phyloP scores from a whole-genome alignment of 352 stramenopile species.

The Pythium plurisporium region DNA sequence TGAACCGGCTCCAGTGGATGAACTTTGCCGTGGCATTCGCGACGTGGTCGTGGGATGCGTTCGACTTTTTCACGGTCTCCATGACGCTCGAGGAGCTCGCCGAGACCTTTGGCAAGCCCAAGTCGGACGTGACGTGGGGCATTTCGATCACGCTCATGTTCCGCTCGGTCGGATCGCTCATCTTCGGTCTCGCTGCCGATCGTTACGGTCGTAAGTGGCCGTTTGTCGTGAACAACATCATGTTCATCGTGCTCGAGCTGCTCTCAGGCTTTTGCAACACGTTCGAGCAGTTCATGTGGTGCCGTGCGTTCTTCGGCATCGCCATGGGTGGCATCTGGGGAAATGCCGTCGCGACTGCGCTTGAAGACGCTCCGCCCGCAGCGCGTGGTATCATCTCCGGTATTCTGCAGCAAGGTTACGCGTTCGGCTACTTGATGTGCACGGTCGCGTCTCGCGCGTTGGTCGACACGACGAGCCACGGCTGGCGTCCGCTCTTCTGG shows the following conservation, averaged over 20 bases:
- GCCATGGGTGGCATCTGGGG: slow-evolving; percentile 40
- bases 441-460: slow-evolving; percentile 31
- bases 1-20: slow-evolving; percentile 5
- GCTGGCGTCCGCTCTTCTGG: slow-evolving; percentile 30
- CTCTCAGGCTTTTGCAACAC: slow-evolving; percentile 1
- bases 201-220: slow-evolving; percentile 25
- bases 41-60: slow-evolving; percentile 43
- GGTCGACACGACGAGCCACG: slow-evolving; percentile 33
- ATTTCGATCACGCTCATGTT: slow-evolving; percentile 55
- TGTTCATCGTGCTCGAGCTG: background rate
- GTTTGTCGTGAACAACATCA: slow-evolving; percentile 7
- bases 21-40: slow-evolving; percentile 22
- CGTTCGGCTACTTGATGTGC: slow-evolving; percentile 37
- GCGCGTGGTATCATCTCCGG: slow-evolving; percentile 41
- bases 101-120: slow-evolving; percentile 35
- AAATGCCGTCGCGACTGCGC: slow-evolving; percentile 34
- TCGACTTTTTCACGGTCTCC: slow-evolving; percentile 54
- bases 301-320: background rate
- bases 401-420: slow-evolving; percentile 48
- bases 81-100: slow-evolving; percentile 42
- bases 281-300: slow-evolving; percentile 17
- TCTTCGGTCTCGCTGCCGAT: slow-evolving; percentile 41
- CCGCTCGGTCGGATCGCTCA: slow-evolving; percentile 34
- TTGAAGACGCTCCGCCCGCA: slow-evolving; percentile 31
- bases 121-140: slow-evolving; percentile 45